Evolutionary conservation across 306 rosid genomes (phyloP), one percentile per base, ranked within the genome.

Genomic region (Quercus ilex): DNA sequence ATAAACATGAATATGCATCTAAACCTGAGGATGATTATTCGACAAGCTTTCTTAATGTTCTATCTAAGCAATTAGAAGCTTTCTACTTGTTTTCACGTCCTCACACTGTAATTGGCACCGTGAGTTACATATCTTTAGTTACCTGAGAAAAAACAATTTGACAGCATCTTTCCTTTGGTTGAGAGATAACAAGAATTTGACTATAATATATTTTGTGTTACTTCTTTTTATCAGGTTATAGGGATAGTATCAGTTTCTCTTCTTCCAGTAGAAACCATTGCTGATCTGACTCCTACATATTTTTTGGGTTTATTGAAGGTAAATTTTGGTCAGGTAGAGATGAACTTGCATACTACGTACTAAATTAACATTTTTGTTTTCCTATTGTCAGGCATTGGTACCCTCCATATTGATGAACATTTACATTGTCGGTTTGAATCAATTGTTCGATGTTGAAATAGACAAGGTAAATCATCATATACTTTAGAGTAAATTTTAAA

Each of bases 91-190:
- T 78, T 78, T 49, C 72, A 28, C 82, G 82, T 71, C 82, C 82
- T 60, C 82, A 79, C 46, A 79, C 82, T 59, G 53, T 79, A 20
- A 59, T 79, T 8, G 82, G 82, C 73, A 79, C 82, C 4, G 82
- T 79, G 64, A 60, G 81, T 77, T 18, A 13, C 53, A 12, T 49
- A 12, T 12, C 53, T 13, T 49, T 31, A n/a, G n/a, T 20, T 13
- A 25, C 23, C 13, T 23, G 31, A 59, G 25, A 59, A 21, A 21
- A 59, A 59, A 14, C 13, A 11, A 49, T 13, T 49, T 49, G 53
- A 49, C 53, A 49, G 5, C 17, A 49, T 49, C 17, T 49, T 49
- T 49, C 17, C 12, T 63, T 28, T 63, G 3, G 19, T 11, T 63
- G 11, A 28, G n/a, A 28, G 69, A 28, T 5, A 28, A 63, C 41